Evolutionary conservation across 2,329 filamentous ascomycete genomes (phyloP), one percentile per base, ranked within the genome.

Genomic region (Neofusicoccum kwambonambiense): DNA sequence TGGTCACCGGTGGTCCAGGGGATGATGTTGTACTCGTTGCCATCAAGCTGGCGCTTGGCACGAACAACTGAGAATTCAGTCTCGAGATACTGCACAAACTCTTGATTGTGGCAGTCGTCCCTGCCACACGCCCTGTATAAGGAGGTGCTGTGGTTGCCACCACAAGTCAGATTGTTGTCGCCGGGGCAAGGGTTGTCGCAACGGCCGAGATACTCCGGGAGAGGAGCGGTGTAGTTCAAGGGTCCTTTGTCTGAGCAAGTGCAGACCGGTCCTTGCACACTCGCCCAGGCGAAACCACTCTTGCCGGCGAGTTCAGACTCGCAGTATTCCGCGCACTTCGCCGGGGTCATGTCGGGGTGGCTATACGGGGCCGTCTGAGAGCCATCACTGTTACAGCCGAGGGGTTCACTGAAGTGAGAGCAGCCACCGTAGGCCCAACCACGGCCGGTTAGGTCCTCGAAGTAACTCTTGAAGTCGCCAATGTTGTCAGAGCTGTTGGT

Each of bases 381-480:
- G n/a, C 64, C 44, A 31, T 31, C 27, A 31, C 27, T 31, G 15
- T 2, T 9, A 1, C 64, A 69, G 15, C 65, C 70, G 1, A 70
- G 68, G 15, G 71, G 76, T 2, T 65, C 68, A 37, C 78, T 70
- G 13, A 80, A 78, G 6, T 71, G 73, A 70, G 84, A 89, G 77
- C 89, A 91, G 63, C 89, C 89, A n/a, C 83, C 73, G 68, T 86
- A 83, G 47, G 79, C 78, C 80, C 87, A 91, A 52, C 82, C 79
- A 60, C 79, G 78, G 47, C 83, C 77, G 2, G 80, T 82, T 22
- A 83, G 73, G 61, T 83, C 76, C 1, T 82, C 27, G 15, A 22
- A 51, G 35, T 13, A 31, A 19, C 6, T 45, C 39, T 54, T n/a
- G 15, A 39, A 54, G 35, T 37, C 9, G 5, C 4, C 13, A 17